phyloP scores from a whole-genome alignment of 2,329 filamentous ascomycete species.

The Xylaria sp. region DNA sequence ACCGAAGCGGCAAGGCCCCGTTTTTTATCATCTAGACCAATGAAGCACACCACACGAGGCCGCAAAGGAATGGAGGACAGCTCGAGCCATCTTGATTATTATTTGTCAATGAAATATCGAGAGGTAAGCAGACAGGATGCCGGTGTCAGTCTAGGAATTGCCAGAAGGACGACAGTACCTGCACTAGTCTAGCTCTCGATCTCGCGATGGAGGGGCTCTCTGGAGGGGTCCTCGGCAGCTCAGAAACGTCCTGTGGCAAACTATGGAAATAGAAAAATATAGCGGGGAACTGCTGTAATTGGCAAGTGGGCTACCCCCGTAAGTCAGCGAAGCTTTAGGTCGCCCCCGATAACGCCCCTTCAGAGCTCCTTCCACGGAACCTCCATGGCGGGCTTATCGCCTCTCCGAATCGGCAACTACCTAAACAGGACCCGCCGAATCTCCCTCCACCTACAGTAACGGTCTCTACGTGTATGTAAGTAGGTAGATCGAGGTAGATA shows the following conservation, averaged over 20 bases:
- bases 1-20: not conserved
- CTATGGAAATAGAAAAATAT: not conserved
- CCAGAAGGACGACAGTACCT: not conserved
- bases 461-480: too few relatives aligned
- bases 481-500: too few relatives aligned
- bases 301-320: constrained; percentile 8
- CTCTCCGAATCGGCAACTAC: constrained; percentile 29
- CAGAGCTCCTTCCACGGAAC: not conserved
- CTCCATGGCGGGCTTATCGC: constrained; percentile 5
- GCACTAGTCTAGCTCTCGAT: too few relatives aligned
- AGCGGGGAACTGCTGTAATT: constrained; percentile 16
- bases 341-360: constrained; percentile 14
- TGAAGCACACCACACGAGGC: constrained; percentile 1
- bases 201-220: too few relatives aligned
- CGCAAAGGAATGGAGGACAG: not conserved
- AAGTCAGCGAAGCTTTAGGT: not conserved
- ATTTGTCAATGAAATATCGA: constrained; percentile 22
- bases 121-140: not conserved
- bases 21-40: constrained; percentile 1
- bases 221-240: constrained; percentile 20
- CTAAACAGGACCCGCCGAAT: constrained; percentile 26
- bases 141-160: not conserved
- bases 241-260: too few relatives aligned
- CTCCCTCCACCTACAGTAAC: not conserved
- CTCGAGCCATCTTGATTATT: not conserved